Percentiles rank a stretch among this genome's conserved stretches.
These are phyloP conservation scores for Lipomyces sp. DNA, from an alignment of 805 yeast species.

Conservation along the genomic window DNA sequence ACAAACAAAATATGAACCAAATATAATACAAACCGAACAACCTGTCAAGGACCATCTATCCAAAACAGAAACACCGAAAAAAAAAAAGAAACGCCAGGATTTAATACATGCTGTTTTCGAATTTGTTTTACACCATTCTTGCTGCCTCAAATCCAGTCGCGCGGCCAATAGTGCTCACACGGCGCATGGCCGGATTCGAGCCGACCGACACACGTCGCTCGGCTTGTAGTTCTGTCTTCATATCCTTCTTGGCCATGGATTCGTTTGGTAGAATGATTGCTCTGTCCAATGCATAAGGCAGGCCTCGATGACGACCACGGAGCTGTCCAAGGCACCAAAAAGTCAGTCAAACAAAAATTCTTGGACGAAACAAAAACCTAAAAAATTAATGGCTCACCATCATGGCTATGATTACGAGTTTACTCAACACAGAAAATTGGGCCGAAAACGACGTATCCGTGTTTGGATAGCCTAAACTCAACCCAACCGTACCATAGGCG, in stretches of 20 bases:
- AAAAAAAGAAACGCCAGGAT: too few relatives aligned
- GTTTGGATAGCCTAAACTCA: slow-evolving; percentile 81
- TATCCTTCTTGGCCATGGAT: slow-evolving; percentile 63
- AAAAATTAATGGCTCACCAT: slow-evolving; percentile 48
- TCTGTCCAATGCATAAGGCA: slow-evolving; percentile 90
- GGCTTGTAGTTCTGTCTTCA: slow-evolving; percentile 19
- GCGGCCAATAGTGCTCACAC: slow-evolving; percentile 14
- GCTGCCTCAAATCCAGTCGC: not conserved
- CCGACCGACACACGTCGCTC: slow-evolving; percentile 21
- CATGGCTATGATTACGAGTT: slow-evolving; percentile 83
- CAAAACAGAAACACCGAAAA: not conserved
- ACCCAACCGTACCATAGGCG: slow-evolving; percentile 96
- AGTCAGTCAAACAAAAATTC: not conserved
- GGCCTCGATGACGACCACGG: slow-evolving; percentile 95
- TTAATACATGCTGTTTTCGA: too few relatives aligned
- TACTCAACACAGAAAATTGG: slow-evolving; percentile 72
- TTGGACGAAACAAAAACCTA: too few relatives aligned
- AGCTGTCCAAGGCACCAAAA: slow-evolving; percentile 44
- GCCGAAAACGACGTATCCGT: slow-evolving; percentile 72
- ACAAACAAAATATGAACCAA: too few relatives aligned
- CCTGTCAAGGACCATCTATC: not conserved
- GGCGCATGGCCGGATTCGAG: slow-evolving; percentile 14
- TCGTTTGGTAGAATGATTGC: slow-evolving; percentile 83
- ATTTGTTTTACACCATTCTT: not conserved
- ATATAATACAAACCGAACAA: too few relatives aligned